Evolutionary conservation across 2,329 filamentous ascomycete genomes (phyloP), one percentile per base, ranked within the genome.

Genomic region (Fusarium cicatricum): DNA sequence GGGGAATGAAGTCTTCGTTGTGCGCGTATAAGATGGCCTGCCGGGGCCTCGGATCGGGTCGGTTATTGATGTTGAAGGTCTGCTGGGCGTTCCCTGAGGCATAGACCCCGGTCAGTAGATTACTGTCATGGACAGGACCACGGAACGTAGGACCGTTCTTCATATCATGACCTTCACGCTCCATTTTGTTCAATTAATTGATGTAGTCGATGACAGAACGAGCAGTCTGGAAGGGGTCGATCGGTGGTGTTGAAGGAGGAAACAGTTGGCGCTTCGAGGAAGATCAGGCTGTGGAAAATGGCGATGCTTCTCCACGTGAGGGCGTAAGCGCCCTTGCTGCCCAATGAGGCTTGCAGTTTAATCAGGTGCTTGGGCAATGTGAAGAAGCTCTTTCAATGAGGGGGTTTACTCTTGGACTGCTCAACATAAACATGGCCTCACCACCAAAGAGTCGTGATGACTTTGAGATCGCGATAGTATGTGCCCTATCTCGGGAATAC

Each of bases 401-500:
- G 21, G 21, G 28, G 17, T n/a, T n/a, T 19, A n/a, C 4, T 7
- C 26, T 26, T 10, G n/a, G 15, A 15, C 3, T 33, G 15, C 15
- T 11, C 38, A 40, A 10, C 15, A 11, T n/a, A n/a, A 41, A 14
- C 12, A 52, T 56, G 53, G 12, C 8, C 6, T 3, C 2, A 5
- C 32, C 42, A 5, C 53, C 42, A 8, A 12, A 33, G 28, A 54
- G 41, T 14, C 52, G 55, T 4, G 5, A 52, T 10, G 58, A 60
- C 11, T 65, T 73, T 23, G 29, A 49, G 11, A 60, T 74, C 15
- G 66, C 66, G 4, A 66, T 72, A 6, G 45, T 72, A 4, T 74
- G 72, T 45, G 70, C 68, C 9, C 46, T 73, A 5, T 19, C 65
- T 0, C 50, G 55, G 6, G 70, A 72, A 37, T 58, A 55, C 10